Evolutionary conservation across 2,329 filamentous ascomycete genomes (phyloP).

Genomic region (Diaporthe nobilis): DNA sequence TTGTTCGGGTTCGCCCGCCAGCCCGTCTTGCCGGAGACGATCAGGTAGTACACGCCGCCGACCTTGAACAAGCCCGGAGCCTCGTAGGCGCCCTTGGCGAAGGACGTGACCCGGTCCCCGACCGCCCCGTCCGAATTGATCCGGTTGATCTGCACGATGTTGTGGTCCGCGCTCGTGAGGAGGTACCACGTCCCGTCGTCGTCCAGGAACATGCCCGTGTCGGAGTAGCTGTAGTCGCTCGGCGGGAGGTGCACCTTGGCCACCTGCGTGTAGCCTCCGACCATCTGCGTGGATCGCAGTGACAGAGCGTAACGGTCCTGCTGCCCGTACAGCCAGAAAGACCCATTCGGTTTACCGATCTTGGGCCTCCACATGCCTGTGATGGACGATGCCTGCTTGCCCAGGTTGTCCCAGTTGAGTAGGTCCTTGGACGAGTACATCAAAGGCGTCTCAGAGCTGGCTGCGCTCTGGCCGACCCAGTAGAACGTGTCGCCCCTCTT

Average conservation of each 20-base stretch:
- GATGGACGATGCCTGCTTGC: slow-evolving; percentile 50
- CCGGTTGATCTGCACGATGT: slow-evolving; percentile 56
- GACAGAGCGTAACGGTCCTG: slow-evolving; percentile 56
- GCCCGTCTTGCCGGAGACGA: slow-evolving; percentile 55
- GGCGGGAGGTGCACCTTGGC: slow-evolving; percentile 55
- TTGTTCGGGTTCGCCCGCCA: slow-evolving; percentile 55
- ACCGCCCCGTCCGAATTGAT: slow-evolving; percentile 55
- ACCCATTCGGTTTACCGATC: slow-evolving; percentile 56
- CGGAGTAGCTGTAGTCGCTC: slow-evolving; percentile 54
- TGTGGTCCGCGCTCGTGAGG: slow-evolving; percentile 57
- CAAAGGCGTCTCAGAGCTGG: slow-evolving; percentile 52
- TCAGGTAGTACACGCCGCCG: slow-evolving; percentile 53
- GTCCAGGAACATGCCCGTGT: slow-evolving; percentile 58
- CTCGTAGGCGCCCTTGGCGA: slow-evolving; percentile 53
- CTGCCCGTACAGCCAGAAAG: slow-evolving; percentile 57
- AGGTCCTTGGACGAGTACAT: slow-evolving; percentile 58
- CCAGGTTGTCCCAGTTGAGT: slow-evolving; percentile 56
- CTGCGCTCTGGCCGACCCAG: slow-evolving; percentile 56
- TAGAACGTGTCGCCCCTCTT: slow-evolving; percentile 56
- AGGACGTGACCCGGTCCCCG: slow-evolving; percentile 49
- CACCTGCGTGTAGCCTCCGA: slow-evolving; percentile 50
- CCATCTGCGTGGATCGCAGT: slow-evolving; percentile 50
- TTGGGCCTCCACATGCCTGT: slow-evolving; percentile 58
- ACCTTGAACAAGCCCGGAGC: slow-evolving; percentile 53
- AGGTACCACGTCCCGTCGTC: slow-evolving; percentile 53